Percentiles rank a stretch among this genome's conserved stretches.
These are phyloP conservation scores for Talaromyces wortmannii DNA, from an alignment of 495 filamentous ascomycete species.

Conservation along the genomic window DNA sequence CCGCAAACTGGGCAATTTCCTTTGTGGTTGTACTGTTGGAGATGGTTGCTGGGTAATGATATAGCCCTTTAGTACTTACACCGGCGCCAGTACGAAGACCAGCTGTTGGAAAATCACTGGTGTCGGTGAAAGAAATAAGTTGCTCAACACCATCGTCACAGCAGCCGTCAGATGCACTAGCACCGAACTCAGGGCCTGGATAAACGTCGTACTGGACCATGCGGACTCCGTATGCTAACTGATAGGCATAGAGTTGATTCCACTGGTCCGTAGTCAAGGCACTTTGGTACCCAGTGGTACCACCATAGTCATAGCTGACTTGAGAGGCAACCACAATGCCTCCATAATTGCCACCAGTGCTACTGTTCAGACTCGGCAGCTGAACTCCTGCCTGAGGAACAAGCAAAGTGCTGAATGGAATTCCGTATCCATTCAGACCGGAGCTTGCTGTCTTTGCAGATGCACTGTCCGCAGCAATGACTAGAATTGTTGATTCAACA, in stretches of 20 bases:
- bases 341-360: conserved; percentile 44
- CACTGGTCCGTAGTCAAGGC: conserved; percentile 51
- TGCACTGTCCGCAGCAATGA: conserved; percentile 47
- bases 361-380: conserved; percentile 44
- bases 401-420: conserved; percentile 47
- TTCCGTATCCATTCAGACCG: conserved; percentile 55
- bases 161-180: conserved; percentile 32
- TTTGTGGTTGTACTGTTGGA: conserved; percentile 45
- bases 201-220: conserved; percentile 56
- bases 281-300: conserved; percentile 33
- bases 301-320: conserved; percentile 48
- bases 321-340: conserved; percentile 51
- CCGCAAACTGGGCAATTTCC: conserved; percentile 45
- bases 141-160: conserved; percentile 45
- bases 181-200: conserved; percentile 44
- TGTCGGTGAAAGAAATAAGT: conserved; percentile 40
- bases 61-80: conserved; percentile 47
- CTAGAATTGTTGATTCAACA: conserved; percentile 37
- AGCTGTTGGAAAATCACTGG: conserved; percentile 40
- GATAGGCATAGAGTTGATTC: conserved; percentile 50
- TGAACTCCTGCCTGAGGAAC: conserved; percentile 44
- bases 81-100: conserved; percentile 41
- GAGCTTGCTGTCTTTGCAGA: conserved; percentile 39
- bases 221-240: conserved; percentile 48
- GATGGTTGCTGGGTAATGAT: conserved; percentile 52